Evolutionary conservation across 768 basidiomycete species (phyloP), one percentile per base, ranked within the genome.

Genomic region (Saitozyma sp.): DNA sequence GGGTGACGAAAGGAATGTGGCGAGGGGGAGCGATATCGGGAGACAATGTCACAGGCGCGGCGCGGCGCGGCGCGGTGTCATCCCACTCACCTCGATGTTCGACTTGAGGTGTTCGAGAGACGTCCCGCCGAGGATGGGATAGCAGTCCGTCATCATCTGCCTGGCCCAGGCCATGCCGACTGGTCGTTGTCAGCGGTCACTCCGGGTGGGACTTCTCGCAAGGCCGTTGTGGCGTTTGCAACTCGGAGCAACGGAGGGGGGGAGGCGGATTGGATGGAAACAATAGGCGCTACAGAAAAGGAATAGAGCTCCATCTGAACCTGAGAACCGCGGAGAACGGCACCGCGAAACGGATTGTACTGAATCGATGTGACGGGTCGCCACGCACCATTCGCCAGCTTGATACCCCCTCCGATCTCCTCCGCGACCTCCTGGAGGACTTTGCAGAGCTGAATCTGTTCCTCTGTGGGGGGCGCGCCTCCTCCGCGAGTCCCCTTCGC

Each of bases 81-180:
- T 45, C 54, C n/a, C 38, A 45, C 52, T 50, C 38, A 65, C 64
- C 41, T 66, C 58, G 53, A 63, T 53, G 37, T 66, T 66, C 9
- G 63, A 46, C 20, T 62, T 61, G 41, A 78, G 55, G 41, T 78
- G 61, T 37, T 74, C 75, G 54, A 74, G 61, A 38, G 58, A 68
- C 11, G 63, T 67, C 42, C 75, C 75, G 9, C 73, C 75, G 40
- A 75, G 52, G 49, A 77, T 76, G 3, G 76, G 76, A 62, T 65
- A 78, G 19, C 59, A 62, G 61, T 72, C 65, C 8, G 72, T 53
- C 16, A 63, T 55, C 50, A 53, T 73, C 54, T 73, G 70, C 51
- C 75, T 55, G 10, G 63, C 56, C 66, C 66, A 67, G 9, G 76
- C 76, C 43, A 78, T 16, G 9, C 68, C 76, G 49, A 78, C 73